Conservation (phyloP, 208 protist species). For the Wallacemonas sp. region DNA sequence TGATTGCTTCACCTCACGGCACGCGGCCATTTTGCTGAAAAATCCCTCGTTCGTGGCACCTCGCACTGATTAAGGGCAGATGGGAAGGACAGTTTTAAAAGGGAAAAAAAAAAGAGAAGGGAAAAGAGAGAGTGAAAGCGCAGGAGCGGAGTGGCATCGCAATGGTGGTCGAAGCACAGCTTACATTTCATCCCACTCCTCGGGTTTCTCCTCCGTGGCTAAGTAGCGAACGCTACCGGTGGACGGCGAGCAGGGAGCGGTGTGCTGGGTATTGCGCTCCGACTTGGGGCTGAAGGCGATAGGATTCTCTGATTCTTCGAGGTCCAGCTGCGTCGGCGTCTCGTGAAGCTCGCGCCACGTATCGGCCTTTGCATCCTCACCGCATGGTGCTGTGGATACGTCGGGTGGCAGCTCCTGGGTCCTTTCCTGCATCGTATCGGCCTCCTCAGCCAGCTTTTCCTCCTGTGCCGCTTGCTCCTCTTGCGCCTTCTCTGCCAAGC, state of each 20-base stretch:
- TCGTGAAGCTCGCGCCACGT: not conserved
- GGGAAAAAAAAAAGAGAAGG: slow-evolving; percentile 11
- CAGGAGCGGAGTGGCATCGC: not conserved
- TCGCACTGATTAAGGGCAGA: not conserved
- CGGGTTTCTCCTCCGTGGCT: not conserved
- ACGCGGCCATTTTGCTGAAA: not conserved
- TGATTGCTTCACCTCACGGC: no score
- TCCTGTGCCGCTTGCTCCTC: not conserved
- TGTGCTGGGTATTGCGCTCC: not conserved
- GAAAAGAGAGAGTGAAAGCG: not conserved
- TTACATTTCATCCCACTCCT: slow-evolving; percentile 4
- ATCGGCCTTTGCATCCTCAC: not conserved
- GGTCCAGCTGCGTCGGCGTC: not conserved
- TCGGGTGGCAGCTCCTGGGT: not conserved
- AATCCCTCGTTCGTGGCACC: not conserved
- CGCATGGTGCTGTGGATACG: no score
- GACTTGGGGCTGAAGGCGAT: not conserved
- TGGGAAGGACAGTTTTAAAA: not conserved
- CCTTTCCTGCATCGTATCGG: not conserved
- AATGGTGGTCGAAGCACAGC: not conserved
- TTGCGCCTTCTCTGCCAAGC: not conserved
- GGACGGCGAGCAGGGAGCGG: not conserved
- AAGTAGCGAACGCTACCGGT: not conserved
- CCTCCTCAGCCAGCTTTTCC: not conserved
- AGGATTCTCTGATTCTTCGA: not conserved